Evolutionary conservation across 768 basidiomycete genomes (phyloP).

Genomic region (Tricholomella constricta): DNA sequence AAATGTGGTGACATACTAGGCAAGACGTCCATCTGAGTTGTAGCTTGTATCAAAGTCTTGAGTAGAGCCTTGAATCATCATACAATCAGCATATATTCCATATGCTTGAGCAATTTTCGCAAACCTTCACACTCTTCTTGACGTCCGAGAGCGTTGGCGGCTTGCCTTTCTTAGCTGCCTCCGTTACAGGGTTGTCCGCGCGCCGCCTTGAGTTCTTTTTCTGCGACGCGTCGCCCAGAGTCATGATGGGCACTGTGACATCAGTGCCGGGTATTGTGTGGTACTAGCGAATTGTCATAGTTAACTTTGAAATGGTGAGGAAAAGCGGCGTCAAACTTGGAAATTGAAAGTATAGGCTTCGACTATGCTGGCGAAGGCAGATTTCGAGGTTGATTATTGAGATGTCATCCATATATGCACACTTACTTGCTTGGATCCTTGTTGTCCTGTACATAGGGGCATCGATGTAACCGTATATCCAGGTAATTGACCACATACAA

Average conservation of each 20-base stretch:
- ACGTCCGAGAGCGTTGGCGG: slow-evolving; percentile 79
- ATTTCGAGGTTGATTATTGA: not conserved
- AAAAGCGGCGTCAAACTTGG: slow-evolving; percentile 43
- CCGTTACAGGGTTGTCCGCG: slow-evolving; percentile 57
- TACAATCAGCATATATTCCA: not conserved
- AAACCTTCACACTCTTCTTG: slow-evolving; percentile 78
- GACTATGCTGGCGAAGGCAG: slow-evolving; percentile 56
- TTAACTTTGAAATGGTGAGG: slow-evolving; percentile 6
- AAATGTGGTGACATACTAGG: slow-evolving; percentile 55
- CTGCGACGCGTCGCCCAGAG: slow-evolving; percentile 60
- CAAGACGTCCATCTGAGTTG: slow-evolving; percentile 75
- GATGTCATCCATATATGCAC: slow-evolving; percentile 28
- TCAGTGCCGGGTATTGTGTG: slow-evolving; percentile 63
- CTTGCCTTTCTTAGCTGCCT: slow-evolving; percentile 60
- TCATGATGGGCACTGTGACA: slow-evolving; percentile 68
- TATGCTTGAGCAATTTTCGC: not conserved
- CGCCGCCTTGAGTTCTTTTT: slow-evolving; percentile 45
- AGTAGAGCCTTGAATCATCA: slow-evolving; percentile 55
- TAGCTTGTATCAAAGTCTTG: slow-evolving; percentile 78
- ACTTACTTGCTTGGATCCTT: slow-evolving; percentile 83
- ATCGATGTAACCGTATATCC: not conserved
- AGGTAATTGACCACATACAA: slow-evolving; percentile 47
- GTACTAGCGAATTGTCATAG: slow-evolving; percentile 49
- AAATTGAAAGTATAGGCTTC: slow-evolving; percentile 92
- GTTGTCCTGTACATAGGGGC: slow-evolving; percentile 55